phyloP scores from a whole-genome alignment of 1,139 yeast genomes.

The Zygoascus sp. region DNA sequence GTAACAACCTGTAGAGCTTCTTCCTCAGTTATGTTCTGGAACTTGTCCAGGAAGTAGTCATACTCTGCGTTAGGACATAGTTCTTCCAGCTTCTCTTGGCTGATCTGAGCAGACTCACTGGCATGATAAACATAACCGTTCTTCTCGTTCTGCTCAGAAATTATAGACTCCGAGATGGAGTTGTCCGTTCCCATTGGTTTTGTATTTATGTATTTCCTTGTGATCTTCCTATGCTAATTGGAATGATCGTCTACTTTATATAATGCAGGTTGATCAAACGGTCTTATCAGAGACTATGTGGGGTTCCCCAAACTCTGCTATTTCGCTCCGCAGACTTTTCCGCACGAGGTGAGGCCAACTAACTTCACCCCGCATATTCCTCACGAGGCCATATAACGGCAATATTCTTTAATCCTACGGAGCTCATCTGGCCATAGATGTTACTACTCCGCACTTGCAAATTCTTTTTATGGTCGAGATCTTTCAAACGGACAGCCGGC shows the following conservation, averaged over 20 bases:
- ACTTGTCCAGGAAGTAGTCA: constrained; percentile 12
- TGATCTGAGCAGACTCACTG: background rate
- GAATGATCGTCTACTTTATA: constrained; percentile 1
- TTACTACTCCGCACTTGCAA: background rate
- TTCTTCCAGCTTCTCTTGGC: constrained; percentile 11
- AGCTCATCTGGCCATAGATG: too few species aligned
- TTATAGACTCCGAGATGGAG: background rate
- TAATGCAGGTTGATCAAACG: too few species aligned
- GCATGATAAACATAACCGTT: background rate
- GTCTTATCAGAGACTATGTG: too few species aligned
- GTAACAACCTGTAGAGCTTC: constrained; percentile 43
- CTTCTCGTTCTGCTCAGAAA: background rate
- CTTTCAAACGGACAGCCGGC: too few species aligned
- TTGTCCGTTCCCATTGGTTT: background rate
- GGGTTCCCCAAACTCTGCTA: background rate
- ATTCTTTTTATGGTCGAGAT: too few species aligned
- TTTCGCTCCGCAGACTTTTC: background rate
- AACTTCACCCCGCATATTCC: background rate
- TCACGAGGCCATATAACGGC: background rate
- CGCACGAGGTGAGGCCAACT: background rate
- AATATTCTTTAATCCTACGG: too few species aligned
- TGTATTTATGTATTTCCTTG: too few species aligned
- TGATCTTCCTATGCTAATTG: background rate
- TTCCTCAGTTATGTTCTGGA: constrained; percentile 32
- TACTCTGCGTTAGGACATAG: constrained; percentile 13